phyloP scores from a whole-genome alignment of 805 yeast genomes.

The Sungouiella blattae region DNA sequence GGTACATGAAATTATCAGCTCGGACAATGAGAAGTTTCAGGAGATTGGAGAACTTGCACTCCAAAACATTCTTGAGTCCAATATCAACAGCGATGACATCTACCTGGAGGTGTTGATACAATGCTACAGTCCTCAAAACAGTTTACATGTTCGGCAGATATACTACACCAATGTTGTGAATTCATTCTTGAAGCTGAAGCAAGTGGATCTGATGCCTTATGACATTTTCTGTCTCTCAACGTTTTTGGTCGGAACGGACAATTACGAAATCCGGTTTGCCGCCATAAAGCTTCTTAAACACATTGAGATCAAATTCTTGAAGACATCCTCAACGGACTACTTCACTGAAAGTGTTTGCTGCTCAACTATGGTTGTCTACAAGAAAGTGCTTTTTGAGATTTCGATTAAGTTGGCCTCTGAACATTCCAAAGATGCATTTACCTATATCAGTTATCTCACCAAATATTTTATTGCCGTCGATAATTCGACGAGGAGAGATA shows the following conservation, averaged over 20 bases:
- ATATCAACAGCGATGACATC: constrained; percentile 51
- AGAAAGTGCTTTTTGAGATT: constrained; percentile 77
- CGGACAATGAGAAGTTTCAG: constrained; percentile 55
- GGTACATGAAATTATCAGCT: constrained; percentile 70
- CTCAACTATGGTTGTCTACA: constrained; percentile 77
- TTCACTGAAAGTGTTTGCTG: constrained; percentile 72
- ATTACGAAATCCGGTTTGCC: constrained; percentile 59
- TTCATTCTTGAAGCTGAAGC: constrained; percentile 36
- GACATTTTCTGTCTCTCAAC: constrained; percentile 73
- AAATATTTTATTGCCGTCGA: constrained; percentile 60
- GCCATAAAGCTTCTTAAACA: constrained; percentile 70
- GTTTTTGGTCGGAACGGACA: constrained; percentile 75
- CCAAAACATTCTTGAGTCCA: constrained; percentile 58
- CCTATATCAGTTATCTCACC: constrained; percentile 69
- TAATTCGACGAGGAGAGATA: constrained; percentile 64
- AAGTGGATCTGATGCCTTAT: constrained; percentile 40
- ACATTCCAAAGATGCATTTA: constrained; percentile 57
- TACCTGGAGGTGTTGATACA: constrained; percentile 61
- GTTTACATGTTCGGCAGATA: constrained; percentile 52
- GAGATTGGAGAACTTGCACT: constrained; percentile 70
- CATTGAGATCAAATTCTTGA: constrained; percentile 49
- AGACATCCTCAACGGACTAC: constrained; percentile 50
- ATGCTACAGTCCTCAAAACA: constrained; percentile 59
- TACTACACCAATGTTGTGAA: constrained; percentile 73
- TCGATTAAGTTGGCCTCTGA: constrained; percentile 66